phyloP scores from a whole-genome alignment of 2,329 filamentous ascomycete species.

The Colletotrichum sp. region DNA sequence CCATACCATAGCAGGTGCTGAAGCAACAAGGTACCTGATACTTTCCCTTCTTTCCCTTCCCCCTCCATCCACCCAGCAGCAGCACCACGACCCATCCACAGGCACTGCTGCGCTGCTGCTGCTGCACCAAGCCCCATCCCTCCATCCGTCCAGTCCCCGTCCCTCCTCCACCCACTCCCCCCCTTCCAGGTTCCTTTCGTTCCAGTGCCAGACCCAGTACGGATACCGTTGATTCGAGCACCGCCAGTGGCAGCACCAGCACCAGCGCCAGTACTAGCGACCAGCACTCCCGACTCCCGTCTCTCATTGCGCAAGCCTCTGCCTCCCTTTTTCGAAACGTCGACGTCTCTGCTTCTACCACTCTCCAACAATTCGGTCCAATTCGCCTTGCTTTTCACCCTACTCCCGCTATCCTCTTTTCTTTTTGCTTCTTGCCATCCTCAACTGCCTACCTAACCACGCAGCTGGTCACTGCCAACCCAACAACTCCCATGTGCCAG shows the following conservation, averaged over 20 bases:
- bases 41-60: neutral
- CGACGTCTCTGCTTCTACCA: neutral
- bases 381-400: constrained; percentile 5
- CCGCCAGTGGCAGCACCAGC: neutral
- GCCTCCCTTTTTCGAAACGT: constrained; percentile 13
- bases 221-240: neutral
- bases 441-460: neutral
- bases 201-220: neutral
- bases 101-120: neutral
- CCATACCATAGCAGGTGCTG: neutral
- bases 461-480: neutral
- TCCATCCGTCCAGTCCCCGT: neutral
- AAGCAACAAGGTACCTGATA: neutral
- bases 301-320: neutral
- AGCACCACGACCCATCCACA: neutral
- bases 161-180: constrained; percentile 5
- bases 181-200: neutral
- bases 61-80: neutral
- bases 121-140: neutral
- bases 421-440: neutral
- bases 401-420: neutral
- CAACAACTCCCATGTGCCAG: neutral
- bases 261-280: neutral
- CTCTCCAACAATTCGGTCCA: neutral
- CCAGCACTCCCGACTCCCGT: neutral